Evolutionary conservation across 495 filamentous ascomycete genomes (phyloP), one percentile per base, ranked within the genome.

Genomic region (Copromyces sp.): DNA sequence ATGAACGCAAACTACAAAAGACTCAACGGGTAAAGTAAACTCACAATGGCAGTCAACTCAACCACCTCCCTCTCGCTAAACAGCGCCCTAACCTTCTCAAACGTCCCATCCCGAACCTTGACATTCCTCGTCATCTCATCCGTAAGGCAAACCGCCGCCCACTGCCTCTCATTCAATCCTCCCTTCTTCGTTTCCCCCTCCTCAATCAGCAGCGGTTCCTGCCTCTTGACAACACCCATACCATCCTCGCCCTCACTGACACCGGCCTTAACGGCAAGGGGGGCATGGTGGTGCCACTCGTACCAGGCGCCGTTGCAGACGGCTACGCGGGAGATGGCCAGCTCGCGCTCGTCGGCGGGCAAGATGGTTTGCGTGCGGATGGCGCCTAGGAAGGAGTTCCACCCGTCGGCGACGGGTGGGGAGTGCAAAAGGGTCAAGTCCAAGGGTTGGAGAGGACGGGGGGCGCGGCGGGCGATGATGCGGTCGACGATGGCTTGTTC

Each of bases 271-370:
- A 75, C 74, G 5, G 87, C 82, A 8, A 95, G 79, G 2, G 92
- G 93, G 42, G 87, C 86, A 77, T 95, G 93, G 68, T 92, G 89
- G 41, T 81, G 87, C 93, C 92, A 95, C 80, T 95, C 92, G 79
- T 92, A 94, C 82, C 87, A 88, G 0, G 93, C 93, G 1, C 84
- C 77, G 73, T 94, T 94, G 69, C 91, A 82, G 5, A 90, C 87
- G 3, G 93, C 92, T 2, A 94, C 90, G 39, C 92, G 86, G 74
- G 88, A 91, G 71, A 95, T 93, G 70, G 90, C 88, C 6, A 93
- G 77, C 80, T 95, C 93, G 24, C 90, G 87, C 42, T 91, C 77
- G 61, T 89, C 84, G 6, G 86, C 86, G 0, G 86, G 77, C 2
- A 94, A 81, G 32, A 81, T 81, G 5, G 90, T 92, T 73, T 85